Conservation (phyloP, 495 filamentous ascomycete genomes). For the Neurospora cerealis region DNA sequence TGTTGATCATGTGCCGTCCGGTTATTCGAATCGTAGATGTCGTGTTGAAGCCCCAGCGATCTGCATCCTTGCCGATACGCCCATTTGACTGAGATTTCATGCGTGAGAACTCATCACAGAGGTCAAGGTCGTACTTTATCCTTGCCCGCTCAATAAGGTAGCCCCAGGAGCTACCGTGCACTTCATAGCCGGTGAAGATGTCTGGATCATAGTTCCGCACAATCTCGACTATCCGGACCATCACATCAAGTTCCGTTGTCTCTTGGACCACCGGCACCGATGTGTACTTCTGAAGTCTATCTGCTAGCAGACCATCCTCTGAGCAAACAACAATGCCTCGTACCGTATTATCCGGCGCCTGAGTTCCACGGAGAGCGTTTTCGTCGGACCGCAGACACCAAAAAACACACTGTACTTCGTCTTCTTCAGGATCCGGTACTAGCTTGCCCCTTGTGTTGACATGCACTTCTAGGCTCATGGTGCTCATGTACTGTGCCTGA, state of each 20-base stretch:
- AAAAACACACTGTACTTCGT: constrained; percentile 83
- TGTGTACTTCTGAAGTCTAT: constrained; percentile 35
- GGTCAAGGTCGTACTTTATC: constrained; percentile 76
- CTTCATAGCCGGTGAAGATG: constrained; percentile 90
- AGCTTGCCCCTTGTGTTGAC: constrained; percentile 77
- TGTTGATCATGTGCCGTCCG: constrained; percentile 91
- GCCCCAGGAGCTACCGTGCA: constrained; percentile 88
- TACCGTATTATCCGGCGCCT: constrained; percentile 27
- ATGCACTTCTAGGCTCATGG: constrained; percentile 92
- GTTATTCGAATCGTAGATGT: constrained; percentile 81
- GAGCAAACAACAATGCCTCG: constrained; percentile 58
- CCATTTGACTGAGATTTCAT: constrained; percentile 75
- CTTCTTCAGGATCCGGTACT: constrained; percentile 77
- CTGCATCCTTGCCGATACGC: constrained; percentile 72
- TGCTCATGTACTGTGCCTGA: constrained; percentile 91
- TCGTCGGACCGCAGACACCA: constrained; percentile 82
- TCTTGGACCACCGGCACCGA: constrained; percentile 61
- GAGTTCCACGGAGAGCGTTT: constrained; percentile 10
- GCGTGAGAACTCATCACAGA: constrained; percentile 83
- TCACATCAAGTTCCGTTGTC: constrained; percentile 68
- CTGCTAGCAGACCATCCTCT: constrained; percentile 42
- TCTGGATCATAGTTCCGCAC: constrained; percentile 82
- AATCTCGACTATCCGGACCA: constrained; percentile 74
- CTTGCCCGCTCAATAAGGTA: constrained; percentile 87
- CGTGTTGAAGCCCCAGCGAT: constrained; percentile 87